Evolutionary conservation across 768 basidiomycete genomes (phyloP).

Genomic region (Lactarius evosmus): DNA sequence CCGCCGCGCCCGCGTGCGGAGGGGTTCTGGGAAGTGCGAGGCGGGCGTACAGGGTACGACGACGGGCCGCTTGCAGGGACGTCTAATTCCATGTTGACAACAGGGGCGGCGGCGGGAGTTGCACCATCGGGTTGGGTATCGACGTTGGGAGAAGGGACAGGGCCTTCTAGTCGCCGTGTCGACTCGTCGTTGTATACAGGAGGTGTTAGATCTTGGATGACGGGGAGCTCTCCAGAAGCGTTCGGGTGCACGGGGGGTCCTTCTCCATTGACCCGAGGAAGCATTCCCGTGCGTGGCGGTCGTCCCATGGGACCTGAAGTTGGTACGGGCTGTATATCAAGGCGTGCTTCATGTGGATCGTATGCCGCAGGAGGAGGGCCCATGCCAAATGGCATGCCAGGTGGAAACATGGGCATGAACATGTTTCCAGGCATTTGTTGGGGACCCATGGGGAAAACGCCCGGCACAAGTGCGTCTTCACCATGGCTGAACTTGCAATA

Average conservation of each 20-base stretch:
- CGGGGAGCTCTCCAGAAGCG: slow-evolving; percentile 70
- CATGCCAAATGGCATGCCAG: slow-evolving; percentile 55
- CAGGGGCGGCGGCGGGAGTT: background rate
- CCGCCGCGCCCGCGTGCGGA: slow-evolving; percentile 38
- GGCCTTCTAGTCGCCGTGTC: slow-evolving; percentile 14
- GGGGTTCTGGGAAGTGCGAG: slow-evolving; percentile 11
- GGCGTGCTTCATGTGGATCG: slow-evolving; percentile 72
- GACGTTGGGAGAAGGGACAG: background rate
- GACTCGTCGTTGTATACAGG: slow-evolving; percentile 35
- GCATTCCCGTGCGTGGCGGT: slow-evolving; percentile 53
- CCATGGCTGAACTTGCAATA: slow-evolving; percentile 92
- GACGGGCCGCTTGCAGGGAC: slow-evolving; percentile 39
- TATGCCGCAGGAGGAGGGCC: slow-evolving; percentile 51
- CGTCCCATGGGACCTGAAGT: slow-evolving; percentile 34
- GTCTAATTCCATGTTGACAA: slow-evolving; percentile 27
- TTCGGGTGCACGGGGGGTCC: slow-evolving; percentile 37
- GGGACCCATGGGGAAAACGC: slow-evolving; percentile 57
- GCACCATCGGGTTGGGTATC: slow-evolving; percentile 11
- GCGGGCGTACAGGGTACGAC: slow-evolving; percentile 25
- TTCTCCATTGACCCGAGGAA: slow-evolving; percentile 53
- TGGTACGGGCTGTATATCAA: slow-evolving; percentile 68
- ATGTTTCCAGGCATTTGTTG: slow-evolving; percentile 42
- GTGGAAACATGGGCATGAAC: slow-evolving; percentile 69
- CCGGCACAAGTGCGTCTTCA: slow-evolving; percentile 79
- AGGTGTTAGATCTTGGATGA: slow-evolving; percentile 81